Evolutionary conservation across 1,139 yeast species (phyloP).

Genomic region (Blastobotrys arbuscula): DNA sequence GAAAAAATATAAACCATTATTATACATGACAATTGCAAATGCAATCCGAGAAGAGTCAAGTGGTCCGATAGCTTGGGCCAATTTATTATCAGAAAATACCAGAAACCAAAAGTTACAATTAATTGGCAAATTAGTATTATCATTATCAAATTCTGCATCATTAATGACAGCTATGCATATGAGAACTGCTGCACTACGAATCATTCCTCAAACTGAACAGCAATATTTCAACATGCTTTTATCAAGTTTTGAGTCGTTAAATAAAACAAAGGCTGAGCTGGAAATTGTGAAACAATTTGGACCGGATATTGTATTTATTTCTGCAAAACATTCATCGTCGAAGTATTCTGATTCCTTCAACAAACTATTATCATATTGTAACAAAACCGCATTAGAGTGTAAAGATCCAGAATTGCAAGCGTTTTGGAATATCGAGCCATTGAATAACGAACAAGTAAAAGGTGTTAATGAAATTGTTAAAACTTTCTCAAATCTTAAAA

Average conservation of each 20-base stretch:
- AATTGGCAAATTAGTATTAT: conserved; percentile 17
- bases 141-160: conserved; percentile 19
- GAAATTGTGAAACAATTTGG: conserved; percentile 15
- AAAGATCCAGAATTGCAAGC: conserved; percentile 6
- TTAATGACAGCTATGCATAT: conserved; percentile 17
- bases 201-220: conserved; percentile 15
- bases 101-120: conserved; percentile 15
- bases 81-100: conserved; percentile 8
- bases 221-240: conserved; percentile 15
- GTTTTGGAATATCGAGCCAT: conserved; percentile 10
- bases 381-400: conserved; percentile 5
- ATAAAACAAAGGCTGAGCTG: conserved; percentile 11
- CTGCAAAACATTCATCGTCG: conserved; percentile 10
- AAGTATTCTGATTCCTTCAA: conserved; percentile 12
- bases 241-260: conserved; percentile 17
- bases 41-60: conserved; percentile 6
- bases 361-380: conserved; percentile 11
- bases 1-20: conserved; percentile 14
- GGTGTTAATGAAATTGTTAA: conserved; percentile 7
- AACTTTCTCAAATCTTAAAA: conserved; percentile 7
- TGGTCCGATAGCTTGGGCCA: conserved; percentile 19
- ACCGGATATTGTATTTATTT: conserved; percentile 11
- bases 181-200: conserved; percentile 16
- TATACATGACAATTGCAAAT: conserved; percentile 15
- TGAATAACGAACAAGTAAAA: conserved; percentile 2